Evolutionary conservation across 2,329 filamentous ascomycete species (phyloP), one percentile per base, ranked within the genome.

Genomic region (Grosmannia huntii): DNA sequence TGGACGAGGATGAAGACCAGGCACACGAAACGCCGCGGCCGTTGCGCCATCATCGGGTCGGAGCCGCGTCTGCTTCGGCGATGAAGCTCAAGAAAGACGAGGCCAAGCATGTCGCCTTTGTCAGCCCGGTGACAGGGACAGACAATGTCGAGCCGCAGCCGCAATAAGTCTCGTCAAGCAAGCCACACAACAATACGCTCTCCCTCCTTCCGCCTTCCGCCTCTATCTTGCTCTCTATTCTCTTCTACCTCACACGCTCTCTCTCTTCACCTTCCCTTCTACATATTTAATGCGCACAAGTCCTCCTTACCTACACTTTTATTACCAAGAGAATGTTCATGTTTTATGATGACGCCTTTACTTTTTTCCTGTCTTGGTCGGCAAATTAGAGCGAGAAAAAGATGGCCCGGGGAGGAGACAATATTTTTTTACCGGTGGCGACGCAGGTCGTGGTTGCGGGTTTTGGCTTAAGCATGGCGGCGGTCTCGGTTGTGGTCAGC

Each of bases 61-160:
- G 72, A 28, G 57, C 50, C 2, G 50, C 50, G 10, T 57, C 68
- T 2, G 67, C 68, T 38, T 69, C 70, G 11, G 70, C 75, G 11
- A 72, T 79, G 59, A 75, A 76, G 59, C 70, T 81, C 31, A 75
- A 77, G 62, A 81, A 80, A 66, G 76, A 81, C 44, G 78, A 81
- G 52, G 66, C 69, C 51, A 81, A 80, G 62, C 77, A 80, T 57
- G 79, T 82, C 56, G 76, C 77, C 14, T 79, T 82, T 64, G 77
- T 82, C 57, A 75, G 71, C 38, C 72, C 79, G 19, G 72, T 81
- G 53, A 75, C 75, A 61, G 72, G 71, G 57, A 73, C 68, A 41
- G 67, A 66, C 58, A 69, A 67, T 23, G 58, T 67, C 36, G 68
- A 67, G 58, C 69, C 70, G 46, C 68, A 66, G 62, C 38, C 12